Base-by-base conservation (phyloP, 106 monocot genomes). In the Agapanthus africanus region DNA sequence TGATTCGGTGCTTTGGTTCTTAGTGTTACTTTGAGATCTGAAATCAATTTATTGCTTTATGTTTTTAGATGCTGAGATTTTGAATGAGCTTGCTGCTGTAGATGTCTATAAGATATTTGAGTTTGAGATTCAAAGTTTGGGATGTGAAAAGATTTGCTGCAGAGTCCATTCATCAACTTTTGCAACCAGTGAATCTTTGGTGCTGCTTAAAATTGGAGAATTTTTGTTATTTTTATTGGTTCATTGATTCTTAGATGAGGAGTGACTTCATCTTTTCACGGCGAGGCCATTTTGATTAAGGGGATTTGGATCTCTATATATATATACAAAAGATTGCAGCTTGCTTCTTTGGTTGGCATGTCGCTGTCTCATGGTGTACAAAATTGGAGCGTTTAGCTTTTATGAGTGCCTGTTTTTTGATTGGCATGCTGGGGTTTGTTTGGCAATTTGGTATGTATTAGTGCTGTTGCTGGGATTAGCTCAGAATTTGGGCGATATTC, bases 321-420 rank as follows among this genome's bases (percentile, higher is more conserved):
- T n/a, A n/a, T n/a, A n/a, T n/a, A n/a, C n/a, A n/a, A n/a, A 47
- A 47, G 46, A 47, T 47, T 47, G 46, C 46, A 56, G 56, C 26
- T 56, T 56, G 18, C 56, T 56, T 19, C 56, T 25, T 22, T 56
- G 18, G 18, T 56, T 6, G 26, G 26, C 21, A 56, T 22, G 9
- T 3, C 10, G 0, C 25, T 56, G 2, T 22, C 40, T 40, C 13
- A 39, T 26, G 38, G n/a, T 40, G 40, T 7, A 39, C 21, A 28
- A 66, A 28, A 44, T 44, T 66, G 41, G 42, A 66, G 30, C 14
- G 35, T 44, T 26, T 14, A 27, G 66, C 66, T 16, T 42, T 44
- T 11, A 14, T 3, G 10, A 15, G 2, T 4, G 56, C 19, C 2
- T 15, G 19, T 13, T 1, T 19, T 47, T 47, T 47, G 46, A 47